These are phyloP conservation scores for Suillus subaureus DNA, from an alignment of 768 basidiomycete species.

Conservation along the genomic window DNA sequence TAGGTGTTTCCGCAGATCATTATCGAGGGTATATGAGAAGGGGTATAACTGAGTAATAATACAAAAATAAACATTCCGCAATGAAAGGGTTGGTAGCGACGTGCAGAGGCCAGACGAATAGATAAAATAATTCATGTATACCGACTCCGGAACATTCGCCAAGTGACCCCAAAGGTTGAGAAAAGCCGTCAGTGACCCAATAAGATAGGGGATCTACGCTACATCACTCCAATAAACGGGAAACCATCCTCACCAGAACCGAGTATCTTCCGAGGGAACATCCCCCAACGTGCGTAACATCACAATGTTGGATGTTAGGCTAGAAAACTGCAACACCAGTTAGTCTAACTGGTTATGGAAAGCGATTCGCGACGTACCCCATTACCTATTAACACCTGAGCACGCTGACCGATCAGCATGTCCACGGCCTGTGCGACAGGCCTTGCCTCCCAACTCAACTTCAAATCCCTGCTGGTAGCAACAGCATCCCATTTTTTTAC, in stretches of 20 bases:
- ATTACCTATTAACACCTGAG: conserved; percentile 70
- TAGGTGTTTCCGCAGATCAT: not conserved
- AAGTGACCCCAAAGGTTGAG: not conserved
- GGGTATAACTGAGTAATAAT: not conserved
- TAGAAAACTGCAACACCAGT: conserved; percentile 43
- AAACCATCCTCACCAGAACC: conserved; percentile 39
- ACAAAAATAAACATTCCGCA: not conserved
- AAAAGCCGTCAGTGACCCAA: not conserved
- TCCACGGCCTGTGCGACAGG: conserved; percentile 63
- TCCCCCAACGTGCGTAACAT: conserved; percentile 44
- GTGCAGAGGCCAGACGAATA: not conserved
- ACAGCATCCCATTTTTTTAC: conserved; percentile 50
- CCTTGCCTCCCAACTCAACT: conserved; percentile 54
- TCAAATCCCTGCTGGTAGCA: conserved; percentile 55
- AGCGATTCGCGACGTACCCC: conserved; percentile 48
- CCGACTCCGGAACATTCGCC: not conserved
- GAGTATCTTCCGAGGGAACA: conserved; percentile 37
- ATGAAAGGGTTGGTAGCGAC: not conserved
- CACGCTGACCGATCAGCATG: conserved; percentile 67
- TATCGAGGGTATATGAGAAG: not conserved
- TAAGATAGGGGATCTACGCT: not conserved
- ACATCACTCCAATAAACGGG: not conserved
- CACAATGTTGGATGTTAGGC: conserved; percentile 49
- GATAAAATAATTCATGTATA: not conserved
- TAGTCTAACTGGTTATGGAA: not conserved